Evolutionary conservation across 495 filamentous ascomycete species (phyloP), one percentile per base, ranked within the genome.

Genomic region (Lasiosphaeris hirsuta): DNA sequence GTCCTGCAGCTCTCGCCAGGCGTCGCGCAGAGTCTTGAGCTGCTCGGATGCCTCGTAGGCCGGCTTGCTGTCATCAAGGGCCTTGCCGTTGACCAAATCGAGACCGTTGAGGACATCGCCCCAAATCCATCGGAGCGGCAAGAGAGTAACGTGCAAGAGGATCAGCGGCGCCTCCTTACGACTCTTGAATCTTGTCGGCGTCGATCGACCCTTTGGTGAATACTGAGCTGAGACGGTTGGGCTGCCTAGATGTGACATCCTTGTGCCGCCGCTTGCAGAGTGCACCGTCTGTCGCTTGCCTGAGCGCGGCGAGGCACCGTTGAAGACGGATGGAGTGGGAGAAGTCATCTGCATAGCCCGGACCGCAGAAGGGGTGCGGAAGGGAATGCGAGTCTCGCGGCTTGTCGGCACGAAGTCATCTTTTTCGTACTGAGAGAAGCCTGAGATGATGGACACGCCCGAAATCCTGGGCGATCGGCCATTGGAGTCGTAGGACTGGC

Each of bases 71-170:
- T 63, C 53, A 40, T 64, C 61, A 1, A 68, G 61, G 8, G 37
- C 57, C 48, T 62, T 59, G 11, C 56, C 52, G 34, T 49, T 36
- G 7, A 63, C 44, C 4, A 58, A 41, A 14, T 77, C 74, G 4
- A 78, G 50, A 49, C 65, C 62, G 70, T 83, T 68, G 59, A 73
- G 10, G 4, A 86, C 77, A 3, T 82, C 74, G 1, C 88, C 82
- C 62, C 90, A 92, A 0, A 84, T 78, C 58, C 87, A 86, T 1
- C 84, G 81, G 9, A 90, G 73, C 0, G 90, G 86, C 2, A 96
- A 79, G 1, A 96, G 70, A 0, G 89, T 96, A 51, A 93, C 88
- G 62, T 97, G 93, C 1, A 97, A 78, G 7, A 97, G 78, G 4
- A 96, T 89, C 7, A 97, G 83, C 2, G 93, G 92, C 14, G 73